Evolutionary conservation across 768 basidiomycete species (phyloP), one percentile per base, ranked within the genome.

Genomic region (Boletellus ananiceps): DNA sequence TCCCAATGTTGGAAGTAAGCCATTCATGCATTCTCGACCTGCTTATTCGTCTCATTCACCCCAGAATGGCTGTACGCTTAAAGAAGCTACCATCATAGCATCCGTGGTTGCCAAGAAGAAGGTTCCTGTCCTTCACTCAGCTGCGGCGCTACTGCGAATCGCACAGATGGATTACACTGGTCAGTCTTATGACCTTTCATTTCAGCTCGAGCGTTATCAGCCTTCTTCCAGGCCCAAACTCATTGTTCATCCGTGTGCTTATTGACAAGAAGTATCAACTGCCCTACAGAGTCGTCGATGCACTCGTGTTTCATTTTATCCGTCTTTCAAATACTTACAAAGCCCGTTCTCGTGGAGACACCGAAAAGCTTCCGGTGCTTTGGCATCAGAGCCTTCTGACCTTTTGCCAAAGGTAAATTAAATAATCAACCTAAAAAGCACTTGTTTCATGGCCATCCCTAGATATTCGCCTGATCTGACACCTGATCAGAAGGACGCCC

Each of bases 331-430:
- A 96, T 66, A 85, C 84, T 13, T 88, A 91, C 71, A 90, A 86
- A 69, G 83, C 81, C 39, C 82, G 77, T 49, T 74, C 72, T 16
- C 75, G 81, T 41, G 86, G 82, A 21, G 88, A 90, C 42, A 71
- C 81, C 2, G 84, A 87, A 40, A 84, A 84, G 64, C 76, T 98
- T 27, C 95, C 96, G n/a, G 96, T 98, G 12, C 75, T 99, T 11
- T 99, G 96, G 96, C 92, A 99, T 66, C 96, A 99, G 69, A 91
- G 89, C 66, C 75, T 99, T 46, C 77, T 99, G 19, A 91, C 94
- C 3, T 97, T 98, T 65, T 83, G 81, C 34, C 96, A 99, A 70
- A 76, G 95, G 93, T 93, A 38, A 61, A 67, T 9, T 12, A 19
- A 18, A 35, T n/a, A 23, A n/a, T 16, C 11, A 19, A 16, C 36